phyloP scores from a whole-genome alignment of 805 yeast species.

The Clavispora santaluciae region DNA sequence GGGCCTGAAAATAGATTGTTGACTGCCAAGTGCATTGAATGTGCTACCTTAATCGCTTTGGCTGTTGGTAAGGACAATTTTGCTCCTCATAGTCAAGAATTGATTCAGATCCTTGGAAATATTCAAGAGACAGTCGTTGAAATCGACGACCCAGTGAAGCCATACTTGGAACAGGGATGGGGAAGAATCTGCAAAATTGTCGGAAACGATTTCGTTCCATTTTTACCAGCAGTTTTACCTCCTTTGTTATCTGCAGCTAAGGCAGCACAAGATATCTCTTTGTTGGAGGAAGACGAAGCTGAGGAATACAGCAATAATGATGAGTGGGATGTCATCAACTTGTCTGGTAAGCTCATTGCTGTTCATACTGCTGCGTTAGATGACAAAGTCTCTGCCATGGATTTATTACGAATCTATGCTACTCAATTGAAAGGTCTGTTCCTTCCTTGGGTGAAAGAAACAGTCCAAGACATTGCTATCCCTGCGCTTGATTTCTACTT shows the following conservation, averaged over 20 bases:
- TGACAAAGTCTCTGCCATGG: slow-evolving; percentile 91
- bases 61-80: slow-evolving; percentile 95
- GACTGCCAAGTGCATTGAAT: slow-evolving; percentile 92
- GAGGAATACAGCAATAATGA: slow-evolving; percentile 78
- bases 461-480: slow-evolving; percentile 70
- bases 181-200: slow-evolving; percentile 83
- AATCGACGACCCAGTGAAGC: slow-evolving; percentile 83
- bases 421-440: slow-evolving; percentile 77
- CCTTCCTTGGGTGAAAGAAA: slow-evolving; percentile 75
- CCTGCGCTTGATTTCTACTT: slow-evolving; percentile 89
- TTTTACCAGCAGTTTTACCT: slow-evolving; percentile 79
- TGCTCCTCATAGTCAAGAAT: slow-evolving; percentile 64
- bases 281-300: slow-evolving; percentile 84
- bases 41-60: slow-evolving; percentile 87
- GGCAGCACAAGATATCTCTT: slow-evolving; percentile 82
- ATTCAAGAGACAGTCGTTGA: slow-evolving; percentile 59
- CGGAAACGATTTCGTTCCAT: slow-evolving; percentile 82
- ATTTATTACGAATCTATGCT: slow-evolving; percentile 78
- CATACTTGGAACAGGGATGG: slow-evolving; percentile 93
- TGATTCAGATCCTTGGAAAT: slow-evolving; percentile 64
- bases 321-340: slow-evolving; percentile 91
- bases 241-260: slow-evolving; percentile 83
- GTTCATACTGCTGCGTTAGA: slow-evolving; percentile 92
- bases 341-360: slow-evolving; percentile 90
- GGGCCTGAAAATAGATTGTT: slow-evolving; percentile 74